phyloP scores from a whole-genome alignment of 345 rosid genomes.

The Salix caprea region DNA sequence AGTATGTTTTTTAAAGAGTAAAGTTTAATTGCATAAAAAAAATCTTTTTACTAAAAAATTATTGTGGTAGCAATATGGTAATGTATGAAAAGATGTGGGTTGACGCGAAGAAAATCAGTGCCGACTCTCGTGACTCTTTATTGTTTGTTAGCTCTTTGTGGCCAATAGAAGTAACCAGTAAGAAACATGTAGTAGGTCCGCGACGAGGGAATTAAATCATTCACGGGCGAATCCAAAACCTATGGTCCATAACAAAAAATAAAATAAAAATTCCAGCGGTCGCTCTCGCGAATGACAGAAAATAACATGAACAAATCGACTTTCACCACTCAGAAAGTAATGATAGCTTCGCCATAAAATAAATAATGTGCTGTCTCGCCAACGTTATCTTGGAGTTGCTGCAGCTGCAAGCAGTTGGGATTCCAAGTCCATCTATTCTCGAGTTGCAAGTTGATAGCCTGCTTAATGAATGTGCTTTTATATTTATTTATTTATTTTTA shows the following conservation, averaged over 20 bases:
- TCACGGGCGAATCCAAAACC: constrained; percentile 41
- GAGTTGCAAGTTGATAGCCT: neutral
- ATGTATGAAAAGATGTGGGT: constrained; percentile 14
- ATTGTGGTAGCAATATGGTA: constrained; percentile 9
- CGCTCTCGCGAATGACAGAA: neutral
- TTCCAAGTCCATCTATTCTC: neutral
- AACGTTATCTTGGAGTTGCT: no score
- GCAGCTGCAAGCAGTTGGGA: neutral
- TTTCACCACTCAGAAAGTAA: neutral
- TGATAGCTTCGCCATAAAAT: neutral
- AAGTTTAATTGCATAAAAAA: no score
- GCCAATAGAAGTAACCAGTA: constrained; percentile 20
- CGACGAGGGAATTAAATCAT: constrained; percentile 38
- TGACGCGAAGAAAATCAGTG: neutral
- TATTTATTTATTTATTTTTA: no score
- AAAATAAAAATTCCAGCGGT: neutral
- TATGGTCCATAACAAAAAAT: neutral
- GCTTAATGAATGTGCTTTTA: neutral
- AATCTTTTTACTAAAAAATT: neutral
- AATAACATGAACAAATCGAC: neutral
- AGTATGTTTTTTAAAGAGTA: no score
- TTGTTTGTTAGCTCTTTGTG: constrained; percentile 68
- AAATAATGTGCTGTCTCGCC: no score
- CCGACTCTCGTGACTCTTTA: constrained; percentile 61
- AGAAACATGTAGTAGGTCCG: constrained; percentile 21